These are phyloP conservation scores for Cryptococcus neoformans DNA, from an alignment of 1,284 basidiomycete species.

Conservation along the genomic window DNA sequence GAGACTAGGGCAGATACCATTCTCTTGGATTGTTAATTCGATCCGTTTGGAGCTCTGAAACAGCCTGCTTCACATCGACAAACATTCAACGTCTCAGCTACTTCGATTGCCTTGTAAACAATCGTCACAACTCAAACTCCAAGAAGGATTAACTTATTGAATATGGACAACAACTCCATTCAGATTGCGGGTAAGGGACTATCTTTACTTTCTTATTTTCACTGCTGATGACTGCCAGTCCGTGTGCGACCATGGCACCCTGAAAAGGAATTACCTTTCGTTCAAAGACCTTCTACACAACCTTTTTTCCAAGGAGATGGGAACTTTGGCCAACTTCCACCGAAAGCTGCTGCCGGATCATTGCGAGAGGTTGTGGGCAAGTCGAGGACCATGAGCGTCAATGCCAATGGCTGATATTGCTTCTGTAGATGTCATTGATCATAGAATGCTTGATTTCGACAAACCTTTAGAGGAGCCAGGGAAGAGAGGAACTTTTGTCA, in stretches of 20 bases:
- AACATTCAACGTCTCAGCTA: too few species aligned
- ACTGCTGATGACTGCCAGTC: constrained; percentile 55
- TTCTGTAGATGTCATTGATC: constrained; percentile 51
- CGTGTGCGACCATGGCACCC: constrained; percentile 81
- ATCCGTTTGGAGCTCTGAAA: too few species aligned
- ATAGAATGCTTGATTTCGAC: constrained; percentile 77
- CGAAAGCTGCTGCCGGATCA: constrained; percentile 34
- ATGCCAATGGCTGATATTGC: not conserved
- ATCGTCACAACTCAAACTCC: too few species aligned
- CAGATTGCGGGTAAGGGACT: constrained; percentile 32
- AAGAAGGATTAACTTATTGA: not conserved
- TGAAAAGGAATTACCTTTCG: constrained; percentile 71
- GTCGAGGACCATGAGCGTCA: constrained; percentile 13
- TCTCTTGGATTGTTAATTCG: too few species aligned
- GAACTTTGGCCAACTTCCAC: constrained; percentile 57
- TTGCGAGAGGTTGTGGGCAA: constrained; percentile 47
- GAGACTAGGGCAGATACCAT: too few species aligned
- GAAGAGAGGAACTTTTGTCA: constrained; percentile 59
- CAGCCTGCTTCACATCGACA: too few species aligned
- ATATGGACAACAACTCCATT: constrained; percentile 43
- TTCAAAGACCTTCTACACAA: constrained; percentile 59
- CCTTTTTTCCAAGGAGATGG: constrained; percentile 76
- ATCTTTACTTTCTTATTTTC: not conserved
- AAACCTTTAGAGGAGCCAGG: constrained; percentile 70
- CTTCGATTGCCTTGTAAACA: too few species aligned